Percentiles rank a stretch among this genome's conserved stretches.
phyloP scores from a whole-genome alignment of 345 rosid genomes.

The Hypericum perforatum region DNA sequence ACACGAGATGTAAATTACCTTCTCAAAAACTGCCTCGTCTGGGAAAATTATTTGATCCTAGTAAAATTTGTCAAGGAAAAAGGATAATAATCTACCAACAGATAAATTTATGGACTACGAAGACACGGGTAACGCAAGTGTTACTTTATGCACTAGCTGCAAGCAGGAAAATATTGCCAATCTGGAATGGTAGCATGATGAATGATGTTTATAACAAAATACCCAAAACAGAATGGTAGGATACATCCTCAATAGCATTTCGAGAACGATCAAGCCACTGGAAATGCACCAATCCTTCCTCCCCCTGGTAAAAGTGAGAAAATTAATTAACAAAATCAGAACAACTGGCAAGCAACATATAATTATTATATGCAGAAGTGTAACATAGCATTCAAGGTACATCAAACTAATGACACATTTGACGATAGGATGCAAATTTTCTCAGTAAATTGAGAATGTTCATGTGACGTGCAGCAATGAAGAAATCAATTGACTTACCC shows the following conservation, averaged over 20 bases:
- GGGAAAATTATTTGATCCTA: conserved; percentile 95
- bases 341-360: background rate
- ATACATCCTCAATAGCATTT: conserved; percentile 79
- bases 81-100: background rate
- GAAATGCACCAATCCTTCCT: conserved; percentile 84
- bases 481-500: conserved; percentile 33
- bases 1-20: conserved; percentile 32
- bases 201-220: background rate
- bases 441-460: background rate
- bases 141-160: too few species aligned
- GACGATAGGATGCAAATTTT: background rate
- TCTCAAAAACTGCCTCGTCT: conserved; percentile 89
- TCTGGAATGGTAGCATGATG: background rate
- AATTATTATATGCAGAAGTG: background rate
- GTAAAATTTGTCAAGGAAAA: conserved; percentile 44
- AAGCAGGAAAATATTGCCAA: too few species aligned
- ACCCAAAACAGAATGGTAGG: conserved; percentile 18
- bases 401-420: background rate
- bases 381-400: background rate
- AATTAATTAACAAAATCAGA: conserved; percentile 1
- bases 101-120: too few species aligned
- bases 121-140: too few species aligned
- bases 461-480: background rate
- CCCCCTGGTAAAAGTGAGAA: conserved; percentile 38
- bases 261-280: conserved; percentile 84